Percentiles rank a stretch among this genome's conserved stretches.
These are phyloP conservation scores for Monosporascus sp. DNA, from an alignment of 2,329 filamentous ascomycete genomes.

Conservation along the genomic window DNA sequence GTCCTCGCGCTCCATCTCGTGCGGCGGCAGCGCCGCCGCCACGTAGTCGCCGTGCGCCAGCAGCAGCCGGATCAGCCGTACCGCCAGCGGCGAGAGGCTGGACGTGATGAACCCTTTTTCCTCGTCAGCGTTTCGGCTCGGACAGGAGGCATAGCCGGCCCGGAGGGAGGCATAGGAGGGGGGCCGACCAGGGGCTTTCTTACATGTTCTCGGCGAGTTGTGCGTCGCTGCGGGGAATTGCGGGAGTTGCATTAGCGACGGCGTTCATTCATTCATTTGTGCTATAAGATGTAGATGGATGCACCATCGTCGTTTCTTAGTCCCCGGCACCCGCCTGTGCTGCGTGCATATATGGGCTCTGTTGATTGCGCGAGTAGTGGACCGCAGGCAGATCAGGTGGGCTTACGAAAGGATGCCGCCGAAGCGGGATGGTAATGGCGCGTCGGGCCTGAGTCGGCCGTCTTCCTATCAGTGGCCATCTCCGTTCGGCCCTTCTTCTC, in stretches of 20 bases:
- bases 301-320: too few relatives aligned
- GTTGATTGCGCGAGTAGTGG: not conserved
- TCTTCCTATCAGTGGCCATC: conserved; percentile 41
- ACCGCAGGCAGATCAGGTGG: not conserved
- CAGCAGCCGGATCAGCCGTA: conserved; percentile 74
- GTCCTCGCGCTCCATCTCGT: conserved; percentile 71
- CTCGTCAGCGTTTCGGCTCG: not conserved
- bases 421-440: conserved; percentile 39
- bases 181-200: not conserved
- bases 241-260: conserved; percentile 27
- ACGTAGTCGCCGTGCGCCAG: conserved; percentile 91
- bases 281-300: not conserved
- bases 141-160: not conserved
- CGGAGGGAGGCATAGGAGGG: not conserved
- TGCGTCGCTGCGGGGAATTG: conserved; percentile 45
- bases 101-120: conserved; percentile 69
- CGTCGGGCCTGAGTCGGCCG: conserved; percentile 36
- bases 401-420: conserved; percentile 49
- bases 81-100: conserved; percentile 76
- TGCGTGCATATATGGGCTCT: too few relatives aligned
- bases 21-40: conserved; percentile 73
- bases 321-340: too few relatives aligned
- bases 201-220: conserved; percentile 75
- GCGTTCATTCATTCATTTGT: conserved; percentile 1
- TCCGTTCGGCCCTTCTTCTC: conserved; percentile 11